Evolutionary conservation across 495 filamentous ascomycete species (phyloP).

Genomic region (Penicillium longicatenatum): DNA sequence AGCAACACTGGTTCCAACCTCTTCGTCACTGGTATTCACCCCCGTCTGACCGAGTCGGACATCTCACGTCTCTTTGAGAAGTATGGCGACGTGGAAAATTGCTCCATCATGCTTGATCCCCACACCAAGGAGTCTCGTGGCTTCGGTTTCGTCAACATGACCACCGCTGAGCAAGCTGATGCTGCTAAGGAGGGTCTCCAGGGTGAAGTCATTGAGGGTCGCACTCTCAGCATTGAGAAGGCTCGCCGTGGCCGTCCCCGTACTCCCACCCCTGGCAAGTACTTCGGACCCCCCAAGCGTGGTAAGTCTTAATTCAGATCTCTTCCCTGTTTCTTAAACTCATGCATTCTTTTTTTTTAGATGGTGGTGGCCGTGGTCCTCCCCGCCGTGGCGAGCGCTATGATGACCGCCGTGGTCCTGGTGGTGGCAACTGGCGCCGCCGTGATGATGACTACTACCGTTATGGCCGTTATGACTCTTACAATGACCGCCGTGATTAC

Average conservation of each 20-base stretch:
- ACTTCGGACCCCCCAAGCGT: constrained; percentile 98
- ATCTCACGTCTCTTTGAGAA: constrained; percentile 96
- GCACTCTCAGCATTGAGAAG: constrained; percentile 98
- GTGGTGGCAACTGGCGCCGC: constrained; percentile 47
- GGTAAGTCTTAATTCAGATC: constrained; percentile 57
- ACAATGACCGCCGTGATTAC: constrained; percentile 32
- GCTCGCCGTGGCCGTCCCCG: constrained; percentile 91
- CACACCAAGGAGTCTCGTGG: constrained; percentile 98
- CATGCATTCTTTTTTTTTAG: constrained; percentile 36
- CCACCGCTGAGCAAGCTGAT: constrained; percentile 87
- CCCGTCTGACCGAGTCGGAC: constrained; percentile 85
- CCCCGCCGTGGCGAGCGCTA: constrained; percentile 44
- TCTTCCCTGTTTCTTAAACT: constrained; percentile 21
- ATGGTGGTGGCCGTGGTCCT: constrained; percentile 58
- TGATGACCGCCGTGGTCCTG: constrained; percentile 61
- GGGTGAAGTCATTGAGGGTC: constrained; percentile 92
- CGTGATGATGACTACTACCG: constrained; percentile 56
- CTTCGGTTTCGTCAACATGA: constrained; percentile 99
- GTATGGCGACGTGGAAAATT: constrained; percentile 97
- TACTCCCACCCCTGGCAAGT: constrained; percentile 97
- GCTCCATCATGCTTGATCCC: constrained; percentile 98
- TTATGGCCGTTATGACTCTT: constrained; percentile 55
- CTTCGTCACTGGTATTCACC: constrained; percentile 98
- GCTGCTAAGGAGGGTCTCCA: constrained; percentile 95
- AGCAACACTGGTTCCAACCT: constrained; percentile 95